These are phyloP conservation scores for Apophysomyces variabilis DNA, from an alignment of 371 early-diverging fungal species.

Conservation along the genomic window DNA sequence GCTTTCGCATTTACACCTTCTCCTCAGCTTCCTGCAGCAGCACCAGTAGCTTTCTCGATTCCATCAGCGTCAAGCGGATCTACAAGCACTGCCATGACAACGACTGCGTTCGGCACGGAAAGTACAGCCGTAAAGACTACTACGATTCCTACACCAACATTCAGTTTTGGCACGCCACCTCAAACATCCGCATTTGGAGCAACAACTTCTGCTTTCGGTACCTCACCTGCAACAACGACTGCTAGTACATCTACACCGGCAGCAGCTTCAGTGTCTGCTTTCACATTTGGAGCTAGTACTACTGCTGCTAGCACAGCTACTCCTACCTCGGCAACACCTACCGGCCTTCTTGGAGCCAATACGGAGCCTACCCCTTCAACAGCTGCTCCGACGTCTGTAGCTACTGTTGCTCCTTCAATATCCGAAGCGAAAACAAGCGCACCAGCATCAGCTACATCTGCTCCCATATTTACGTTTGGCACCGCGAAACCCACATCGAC, in stretches of 20 bases:
- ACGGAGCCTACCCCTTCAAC: not conserved
- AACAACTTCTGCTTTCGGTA: constrained; percentile 4
- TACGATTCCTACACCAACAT: constrained; percentile 3
- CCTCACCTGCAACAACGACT: constrained; percentile 1
- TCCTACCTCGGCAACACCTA: too few species aligned
- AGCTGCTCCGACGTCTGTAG: constrained; percentile 5
- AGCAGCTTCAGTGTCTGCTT: constrained; percentile 7
- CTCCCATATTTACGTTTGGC: constrained; percentile 18
- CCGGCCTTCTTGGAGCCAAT: too few species aligned
- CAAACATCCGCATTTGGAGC: constrained; percentile 5
- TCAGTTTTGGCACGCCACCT: constrained; percentile 16
- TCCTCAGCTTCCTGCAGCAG: constrained; percentile 1
- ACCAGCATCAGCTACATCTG: constrained; percentile 9
- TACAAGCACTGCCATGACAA: constrained; percentile 4
- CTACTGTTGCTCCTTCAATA: not conserved
- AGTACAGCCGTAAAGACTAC: not conserved
- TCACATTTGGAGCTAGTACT: constrained; percentile 18
- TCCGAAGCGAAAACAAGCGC: constrained; percentile 3
- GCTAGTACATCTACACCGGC: constrained; percentile 11
- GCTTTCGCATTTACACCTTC: constrained; percentile 3
- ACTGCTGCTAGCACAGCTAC: constrained; percentile 6
- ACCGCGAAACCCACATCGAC: constrained; percentile 5
- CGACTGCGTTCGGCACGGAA: not conserved
- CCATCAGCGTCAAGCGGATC: constrained; percentile 8
- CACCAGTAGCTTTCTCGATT: not conserved